A percentile compares a stretch with the other conserved stretches of the same genome.
Conservation (phyloP, 306 rosid species). For the Rosa chinensis region DNA sequence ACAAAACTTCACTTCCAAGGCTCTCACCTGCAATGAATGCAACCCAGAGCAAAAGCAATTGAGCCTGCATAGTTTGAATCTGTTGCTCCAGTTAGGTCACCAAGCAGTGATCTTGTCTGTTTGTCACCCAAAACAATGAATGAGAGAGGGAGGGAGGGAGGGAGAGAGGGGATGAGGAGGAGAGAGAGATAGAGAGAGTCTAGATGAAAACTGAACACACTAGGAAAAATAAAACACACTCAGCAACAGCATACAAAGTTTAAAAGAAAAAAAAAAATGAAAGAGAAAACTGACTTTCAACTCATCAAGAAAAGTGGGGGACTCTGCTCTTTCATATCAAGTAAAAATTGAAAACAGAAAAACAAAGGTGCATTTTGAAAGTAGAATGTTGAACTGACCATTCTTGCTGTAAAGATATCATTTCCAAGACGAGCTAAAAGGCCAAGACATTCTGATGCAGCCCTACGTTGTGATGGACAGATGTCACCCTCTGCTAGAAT, state of each 20-base stretch:
- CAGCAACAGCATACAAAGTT: background rate
- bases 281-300: background rate
- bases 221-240: background rate
- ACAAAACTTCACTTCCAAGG: background rate
- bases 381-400: conserved; percentile 52
- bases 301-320: background rate
- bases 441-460: conserved; percentile 90
- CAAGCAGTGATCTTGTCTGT: conserved; percentile 84
- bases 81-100: conserved; percentile 72
- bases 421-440: conserved; percentile 93
- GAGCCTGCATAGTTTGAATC: conserved; percentile 83
- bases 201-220: background rate
- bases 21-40: conserved; percentile 90
- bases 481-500: conserved; percentile 91
- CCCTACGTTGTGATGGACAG: conserved; percentile 86
- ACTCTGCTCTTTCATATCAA: conserved; percentile 13
- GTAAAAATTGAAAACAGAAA: conserved; percentile 13
- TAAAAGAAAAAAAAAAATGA: background rate
- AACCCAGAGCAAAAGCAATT: conserved; percentile 89
- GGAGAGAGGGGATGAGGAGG: background rate
- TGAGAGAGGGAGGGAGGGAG: conserved; percentile 15
- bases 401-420: conserved; percentile 89
- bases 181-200: conserved; percentile 3
- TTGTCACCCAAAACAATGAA: conserved; percentile 27
- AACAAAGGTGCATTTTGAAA: conserved; percentile 16